phyloP scores from a whole-genome alignment of 2,329 filamentous ascomycete species.

The Trichophyton benhamiae region DNA sequence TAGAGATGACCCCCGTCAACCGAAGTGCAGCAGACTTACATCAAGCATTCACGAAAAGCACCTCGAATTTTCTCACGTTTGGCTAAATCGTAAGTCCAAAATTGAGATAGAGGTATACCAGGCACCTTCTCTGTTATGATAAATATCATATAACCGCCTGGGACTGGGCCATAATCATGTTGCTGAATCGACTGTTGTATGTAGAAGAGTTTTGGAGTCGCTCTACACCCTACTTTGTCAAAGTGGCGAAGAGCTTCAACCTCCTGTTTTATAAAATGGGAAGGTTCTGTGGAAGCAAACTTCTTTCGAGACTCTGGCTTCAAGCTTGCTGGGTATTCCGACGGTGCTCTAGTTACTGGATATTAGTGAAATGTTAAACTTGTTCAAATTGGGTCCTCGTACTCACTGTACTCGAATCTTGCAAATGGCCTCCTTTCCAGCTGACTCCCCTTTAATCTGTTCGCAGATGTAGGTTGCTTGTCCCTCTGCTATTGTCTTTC shows the following conservation, averaged over 20 bases:
- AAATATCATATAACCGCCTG: slow-evolving; percentile 8
- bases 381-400: neutral
- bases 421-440: slow-evolving; percentile 6
- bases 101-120: slow-evolving; percentile 4
- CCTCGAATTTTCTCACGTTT: slow-evolving; percentile 8
- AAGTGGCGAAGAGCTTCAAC: neutral
- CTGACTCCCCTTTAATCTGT: neutral
- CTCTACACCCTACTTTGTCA: neutral
- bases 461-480: slow-evolving; percentile 6
- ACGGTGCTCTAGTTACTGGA: neutral
- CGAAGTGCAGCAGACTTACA: neutral
- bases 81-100: slow-evolving; percentile 2
- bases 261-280: neutral
- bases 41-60: slow-evolving; percentile 1
- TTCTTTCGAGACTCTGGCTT: neutral
- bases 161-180: neutral
- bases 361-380: neutral
- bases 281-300: neutral
- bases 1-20: neutral
- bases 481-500: neutral
- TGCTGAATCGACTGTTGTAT: neutral
- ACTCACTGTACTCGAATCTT: slow-evolving; percentile 10
- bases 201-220: slow-evolving; percentile 3
- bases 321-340: neutral
- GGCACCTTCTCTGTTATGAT: slow-evolving; percentile 11